A percentile compares a stretch with the other conserved stretches of the same genome.
Evolutionary conservation across 2,329 filamentous ascomycete genomes (phyloP).

Genomic region (Didymellaceae sp.): DNA sequence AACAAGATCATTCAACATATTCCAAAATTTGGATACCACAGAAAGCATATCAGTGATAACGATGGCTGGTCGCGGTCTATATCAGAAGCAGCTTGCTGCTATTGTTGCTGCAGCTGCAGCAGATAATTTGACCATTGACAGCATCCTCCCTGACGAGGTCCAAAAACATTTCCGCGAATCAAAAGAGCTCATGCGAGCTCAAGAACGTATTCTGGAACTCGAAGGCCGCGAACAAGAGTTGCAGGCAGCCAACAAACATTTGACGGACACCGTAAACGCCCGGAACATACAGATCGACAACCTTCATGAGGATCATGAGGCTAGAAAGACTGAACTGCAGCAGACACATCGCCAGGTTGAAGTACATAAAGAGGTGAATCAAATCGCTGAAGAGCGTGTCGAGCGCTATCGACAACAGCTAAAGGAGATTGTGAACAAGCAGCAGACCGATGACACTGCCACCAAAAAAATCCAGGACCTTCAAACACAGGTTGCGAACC

Average conservation of each 20-base stretch:
- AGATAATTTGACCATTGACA: slow-evolving; percentile 21
- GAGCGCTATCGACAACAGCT: slow-evolving; percentile 23
- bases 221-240: slow-evolving; percentile 21
- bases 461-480: slow-evolving; percentile 18
- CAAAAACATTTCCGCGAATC: slow-evolving; percentile 17
- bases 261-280: slow-evolving; percentile 18
- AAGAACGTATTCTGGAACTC: slow-evolving; percentile 23
- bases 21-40: neutral
- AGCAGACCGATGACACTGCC: slow-evolving; percentile 4
- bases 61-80: slow-evolving; percentile 22
- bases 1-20: neutral
- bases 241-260: slow-evolving; percentile 7
- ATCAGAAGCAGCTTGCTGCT: slow-evolving; percentile 22
- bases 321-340: slow-evolving; percentile 25
- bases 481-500: slow-evolving; percentile 14
- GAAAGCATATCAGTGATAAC: neutral
- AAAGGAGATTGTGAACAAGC: slow-evolving; percentile 2
- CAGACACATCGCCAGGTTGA: slow-evolving; percentile 20
- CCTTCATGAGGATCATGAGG: slow-evolving; percentile 22
- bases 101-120: slow-evolving; percentile 20
- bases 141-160: slow-evolving; percentile 24
- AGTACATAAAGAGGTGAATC: slow-evolving; percentile 17
- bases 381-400: slow-evolving; percentile 16
- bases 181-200: slow-evolving; percentile 23
- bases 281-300: slow-evolving; percentile 25